Conservation (phyloP, 2,329 filamentous ascomycete genomes). For the Spiromastix sp. region DNA sequence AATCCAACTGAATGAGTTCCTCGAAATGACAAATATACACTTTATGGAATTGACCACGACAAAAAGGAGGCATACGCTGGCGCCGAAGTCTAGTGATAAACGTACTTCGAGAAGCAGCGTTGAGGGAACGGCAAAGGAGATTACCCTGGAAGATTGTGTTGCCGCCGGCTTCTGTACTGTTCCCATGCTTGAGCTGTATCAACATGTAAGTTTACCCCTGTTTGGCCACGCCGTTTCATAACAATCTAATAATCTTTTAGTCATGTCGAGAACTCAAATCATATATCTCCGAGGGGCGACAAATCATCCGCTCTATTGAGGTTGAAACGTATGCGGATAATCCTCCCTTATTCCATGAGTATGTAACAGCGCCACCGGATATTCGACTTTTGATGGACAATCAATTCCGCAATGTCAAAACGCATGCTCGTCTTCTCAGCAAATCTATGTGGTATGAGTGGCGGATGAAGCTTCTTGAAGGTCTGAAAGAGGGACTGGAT, state of each 20-base stretch:
- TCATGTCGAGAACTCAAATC: slow-evolving; percentile 92
- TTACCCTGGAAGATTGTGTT: slow-evolving; percentile 61
- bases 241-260: slow-evolving; percentile 23
- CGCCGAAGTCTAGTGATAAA: slow-evolving; percentile 40
- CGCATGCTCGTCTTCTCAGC: slow-evolving; percentile 76
- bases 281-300: slow-evolving; percentile 87
- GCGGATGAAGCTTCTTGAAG: slow-evolving; percentile 79
- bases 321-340: slow-evolving; percentile 81
- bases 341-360: slow-evolving; percentile 82
- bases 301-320: slow-evolving; percentile 85
- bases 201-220: slow-evolving; percentile 56
- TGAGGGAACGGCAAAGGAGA: slow-evolving; percentile 19
- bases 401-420: slow-evolving; percentile 96
- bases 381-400: slow-evolving; percentile 84
- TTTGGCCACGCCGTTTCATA: slow-evolving; percentile 4
- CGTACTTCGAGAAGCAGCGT: slow-evolving; percentile 20
- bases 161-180: slow-evolving; percentile 84
- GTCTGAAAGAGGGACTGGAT: slow-evolving; percentile 69
- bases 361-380: slow-evolving; percentile 73
- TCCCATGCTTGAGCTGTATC: slow-evolving; percentile 87
- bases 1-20: slow-evolving; percentile 82
- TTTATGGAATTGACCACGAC: slow-evolving; percentile 99
- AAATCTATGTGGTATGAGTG: slow-evolving; percentile 98
- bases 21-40: slow-evolving; percentile 90
- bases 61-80: slow-evolving; percentile 77